These are phyloP conservation scores for Skeletonema menzelii DNA, from an alignment of 108 stramenopile genomes.

Conservation along the genomic window DNA sequence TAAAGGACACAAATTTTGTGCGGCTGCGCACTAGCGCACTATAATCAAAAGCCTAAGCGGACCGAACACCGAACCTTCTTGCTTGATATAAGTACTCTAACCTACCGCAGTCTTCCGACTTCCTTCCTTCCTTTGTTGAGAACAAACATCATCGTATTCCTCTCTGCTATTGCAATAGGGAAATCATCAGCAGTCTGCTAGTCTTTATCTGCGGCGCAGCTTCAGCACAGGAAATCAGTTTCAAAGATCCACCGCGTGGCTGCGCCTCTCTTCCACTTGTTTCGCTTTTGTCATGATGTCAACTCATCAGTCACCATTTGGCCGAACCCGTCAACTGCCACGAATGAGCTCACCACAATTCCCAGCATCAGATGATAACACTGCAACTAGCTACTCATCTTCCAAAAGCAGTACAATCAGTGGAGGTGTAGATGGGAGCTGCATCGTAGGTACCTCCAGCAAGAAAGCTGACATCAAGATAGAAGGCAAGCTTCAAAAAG, in stretches of 20 bases:
- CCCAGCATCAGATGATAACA: not conserved
- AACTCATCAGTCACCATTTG: not conserved
- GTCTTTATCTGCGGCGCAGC: not conserved
- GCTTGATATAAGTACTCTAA: too few relatives aligned
- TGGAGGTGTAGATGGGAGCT: not conserved
- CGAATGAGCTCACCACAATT: not conserved
- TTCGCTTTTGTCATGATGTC: too few relatives aligned
- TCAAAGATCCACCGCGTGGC: not conserved
- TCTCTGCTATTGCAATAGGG: too few relatives aligned
- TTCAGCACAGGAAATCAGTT: not conserved
- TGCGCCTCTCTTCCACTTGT: not conserved
- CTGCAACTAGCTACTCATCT: constrained; percentile 2
- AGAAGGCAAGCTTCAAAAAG: not conserved
- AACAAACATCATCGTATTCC: not conserved
- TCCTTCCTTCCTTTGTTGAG: too few relatives aligned
- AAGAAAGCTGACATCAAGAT: not conserved
- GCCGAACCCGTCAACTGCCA: not conserved
- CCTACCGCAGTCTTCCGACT: too few relatives aligned
- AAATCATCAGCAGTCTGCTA: too few relatives aligned
- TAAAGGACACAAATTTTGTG: too few relatives aligned
- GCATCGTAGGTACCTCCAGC: not conserved
- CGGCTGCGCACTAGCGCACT: too few relatives aligned
- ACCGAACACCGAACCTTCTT: too few relatives aligned
- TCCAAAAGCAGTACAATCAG: constrained; percentile 12
- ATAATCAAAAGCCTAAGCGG: too few relatives aligned